Percentiles rank a stretch among this genome's conserved stretches.
Evolutionary conservation across 192 early-diverging fungal genomes (phyloP).

Genomic region (Umbelopsis sp.): DNA sequence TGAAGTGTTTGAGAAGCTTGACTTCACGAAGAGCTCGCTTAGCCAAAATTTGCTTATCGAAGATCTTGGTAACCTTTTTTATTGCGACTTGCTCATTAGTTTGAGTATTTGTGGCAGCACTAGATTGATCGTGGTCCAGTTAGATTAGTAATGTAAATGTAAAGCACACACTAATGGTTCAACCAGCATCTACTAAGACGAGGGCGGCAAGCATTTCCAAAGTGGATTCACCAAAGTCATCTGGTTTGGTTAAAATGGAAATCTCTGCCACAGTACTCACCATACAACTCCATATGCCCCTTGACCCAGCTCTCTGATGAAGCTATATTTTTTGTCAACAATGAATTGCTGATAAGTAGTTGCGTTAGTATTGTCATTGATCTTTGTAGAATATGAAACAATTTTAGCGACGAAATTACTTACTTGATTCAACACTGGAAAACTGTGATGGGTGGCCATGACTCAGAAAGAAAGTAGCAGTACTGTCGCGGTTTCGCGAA

Average conservation of each 20-base stretch:
- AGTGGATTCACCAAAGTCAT: not conserved
- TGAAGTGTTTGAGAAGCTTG: slow-evolving; percentile 69
- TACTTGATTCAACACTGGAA: slow-evolving; percentile 19
- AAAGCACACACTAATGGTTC: not conserved
- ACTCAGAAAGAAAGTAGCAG: not conserved
- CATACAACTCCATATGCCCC: slow-evolving; percentile 80
- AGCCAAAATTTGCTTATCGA: slow-evolving; percentile 69
- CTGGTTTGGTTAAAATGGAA: not conserved
- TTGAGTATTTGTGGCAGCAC: slow-evolving; percentile 46
- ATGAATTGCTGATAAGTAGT: slow-evolving; percentile 38
- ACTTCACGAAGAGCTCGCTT: slow-evolving; percentile 76
- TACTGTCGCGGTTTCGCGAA: not conserved
- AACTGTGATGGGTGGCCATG: slow-evolving; percentile 19
- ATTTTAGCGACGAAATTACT: not conserved
- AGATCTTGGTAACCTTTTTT: slow-evolving; percentile 62
- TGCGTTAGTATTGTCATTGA: not conserved
- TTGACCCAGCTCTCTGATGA: slow-evolving; percentile 84
- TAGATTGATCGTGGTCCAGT: not conserved
- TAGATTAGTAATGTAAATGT: not conserved
- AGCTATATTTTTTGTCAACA: slow-evolving; percentile 61
- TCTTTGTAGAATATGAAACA: not conserved
- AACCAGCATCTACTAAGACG: not conserved
- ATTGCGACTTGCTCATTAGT: slow-evolving; percentile 59
- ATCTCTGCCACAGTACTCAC: slow-evolving; percentile 20
- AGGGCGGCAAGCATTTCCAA: not conserved